phyloP scores from a whole-genome alignment of 306 rosid species.

The Glycyrrhiza uralensis region DNA sequence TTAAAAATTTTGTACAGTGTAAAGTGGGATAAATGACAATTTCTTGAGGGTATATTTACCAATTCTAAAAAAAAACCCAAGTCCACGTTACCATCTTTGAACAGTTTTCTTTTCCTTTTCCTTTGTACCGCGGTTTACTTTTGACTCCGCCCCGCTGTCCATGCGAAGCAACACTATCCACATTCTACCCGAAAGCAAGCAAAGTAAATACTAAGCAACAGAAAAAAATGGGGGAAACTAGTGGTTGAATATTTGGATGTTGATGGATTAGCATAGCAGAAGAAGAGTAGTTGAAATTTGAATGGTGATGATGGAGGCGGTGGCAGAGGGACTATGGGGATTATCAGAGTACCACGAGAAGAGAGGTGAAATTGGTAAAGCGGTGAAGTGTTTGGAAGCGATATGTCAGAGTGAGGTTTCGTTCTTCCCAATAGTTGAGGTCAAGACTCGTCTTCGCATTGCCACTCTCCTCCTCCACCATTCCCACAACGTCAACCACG shows the following conservation, averaged over 20 bases:
- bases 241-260: neutral
- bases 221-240: neutral
- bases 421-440: conserved; percentile 86
- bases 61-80: no score
- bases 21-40: no score
- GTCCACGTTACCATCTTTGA: no score
- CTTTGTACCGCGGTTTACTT: neutral
- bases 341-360: conserved; percentile 73
- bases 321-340: conserved; percentile 92
- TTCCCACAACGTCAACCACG: conserved; percentile 79
- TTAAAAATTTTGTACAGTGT: no score
- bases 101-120: neutral
- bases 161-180: neutral
- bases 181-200: neutral
- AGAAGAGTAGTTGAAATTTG: neutral
- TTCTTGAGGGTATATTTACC: no score
- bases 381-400: conserved; percentile 88
- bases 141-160: neutral
- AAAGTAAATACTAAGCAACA: neutral
- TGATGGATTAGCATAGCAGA: neutral
- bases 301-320: conserved; percentile 57
- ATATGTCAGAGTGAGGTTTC: conserved; percentile 79
- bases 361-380: conserved; percentile 69
- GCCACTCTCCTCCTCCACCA: conserved; percentile 82
- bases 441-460: conserved; percentile 88